These are phyloP conservation scores for Trypanosomatidae sp. DNA, from an alignment of 208 protist genomes.

Conservation along the genomic window DNA sequence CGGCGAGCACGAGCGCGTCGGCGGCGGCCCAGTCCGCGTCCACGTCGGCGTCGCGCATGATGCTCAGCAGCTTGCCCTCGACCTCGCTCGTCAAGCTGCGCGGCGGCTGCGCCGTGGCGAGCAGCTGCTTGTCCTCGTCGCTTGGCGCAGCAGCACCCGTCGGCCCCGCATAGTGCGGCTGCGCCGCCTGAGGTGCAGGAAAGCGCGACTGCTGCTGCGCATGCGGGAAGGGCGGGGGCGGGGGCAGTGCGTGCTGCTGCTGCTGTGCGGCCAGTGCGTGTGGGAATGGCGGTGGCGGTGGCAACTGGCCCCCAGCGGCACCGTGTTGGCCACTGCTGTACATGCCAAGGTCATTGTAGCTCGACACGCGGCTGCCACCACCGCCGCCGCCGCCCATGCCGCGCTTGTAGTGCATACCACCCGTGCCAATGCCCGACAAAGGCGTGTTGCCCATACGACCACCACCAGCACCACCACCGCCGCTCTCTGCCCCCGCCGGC, in stretches of 20 bases:
- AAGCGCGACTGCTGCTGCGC: slow-evolving; percentile 25
- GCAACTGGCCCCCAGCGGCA: slow-evolving; percentile 5
- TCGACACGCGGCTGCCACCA: slow-evolving; percentile 2
- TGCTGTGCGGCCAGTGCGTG: slow-evolving; percentile 6
- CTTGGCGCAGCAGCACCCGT: slow-evolving; percentile 9
- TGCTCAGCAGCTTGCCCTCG: slow-evolving; percentile 30
- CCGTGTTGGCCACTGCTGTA: slow-evolving; percentile 6
- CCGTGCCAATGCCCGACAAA: too few species aligned
- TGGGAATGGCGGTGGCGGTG: slow-evolving; percentile 11
- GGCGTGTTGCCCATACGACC: too few species aligned
- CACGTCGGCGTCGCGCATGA: slow-evolving; percentile 36
- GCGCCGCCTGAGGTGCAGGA: slow-evolving; percentile 11
- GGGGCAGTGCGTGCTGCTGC: slow-evolving; percentile 12
- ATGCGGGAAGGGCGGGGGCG: slow-evolving; percentile 2
- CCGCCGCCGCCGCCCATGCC: too few species aligned
- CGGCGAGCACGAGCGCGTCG: slow-evolving; percentile 13
- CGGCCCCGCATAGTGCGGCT: slow-evolving; percentile 4
- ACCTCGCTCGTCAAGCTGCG: slow-evolving; percentile 32
- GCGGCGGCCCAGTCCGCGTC: slow-evolving; percentile 33
- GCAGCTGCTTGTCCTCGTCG: slow-evolving; percentile 53
- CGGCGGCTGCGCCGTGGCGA: slow-evolving; percentile 51
- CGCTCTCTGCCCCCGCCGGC: too few species aligned
- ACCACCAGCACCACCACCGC: too few species aligned
- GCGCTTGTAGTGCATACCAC: too few species aligned
- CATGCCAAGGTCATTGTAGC: slow-evolving; percentile 2